A percentile compares a stretch with the other conserved stretches of the same genome.
phyloP scores from a whole-genome alignment of 192 early-diverging fungal genomes.

The Diversispora eburnea region DNA sequence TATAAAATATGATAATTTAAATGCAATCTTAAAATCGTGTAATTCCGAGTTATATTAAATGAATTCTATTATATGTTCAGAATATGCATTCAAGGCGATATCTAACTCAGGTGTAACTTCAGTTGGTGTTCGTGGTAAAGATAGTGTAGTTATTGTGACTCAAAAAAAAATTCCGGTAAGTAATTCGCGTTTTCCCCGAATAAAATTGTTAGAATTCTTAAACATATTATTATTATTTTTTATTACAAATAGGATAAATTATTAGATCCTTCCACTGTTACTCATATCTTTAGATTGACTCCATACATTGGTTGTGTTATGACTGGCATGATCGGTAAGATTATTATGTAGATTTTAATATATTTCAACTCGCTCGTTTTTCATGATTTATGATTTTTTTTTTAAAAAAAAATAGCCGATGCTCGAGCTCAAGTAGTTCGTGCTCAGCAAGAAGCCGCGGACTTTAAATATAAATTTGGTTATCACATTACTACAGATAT shows the following conservation, averaged over 20 bases:
- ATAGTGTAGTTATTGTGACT: conserved; percentile 90
- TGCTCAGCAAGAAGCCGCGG: conserved; percentile 92
- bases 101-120: conserved; percentile 94
- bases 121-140: conserved; percentile 93
- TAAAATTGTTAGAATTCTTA: not conserved
- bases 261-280: conserved; percentile 87
- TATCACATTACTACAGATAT: conserved; percentile 96
- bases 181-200: conserved; percentile 2
- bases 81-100: conserved; percentile 99
- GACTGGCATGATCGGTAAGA: conserved; percentile 86
- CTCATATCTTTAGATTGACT: conserved; percentile 91
- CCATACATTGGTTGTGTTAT: conserved; percentile 95
- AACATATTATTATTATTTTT: conserved; percentile 11
- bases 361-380: not conserved
- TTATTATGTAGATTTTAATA: conserved; percentile 9
- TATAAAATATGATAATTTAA: not conserved
- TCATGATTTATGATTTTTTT: not conserved
- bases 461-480: conserved; percentile 98
- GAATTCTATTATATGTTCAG: conserved; percentile 40
- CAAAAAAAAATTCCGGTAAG: conserved; percentile 94
- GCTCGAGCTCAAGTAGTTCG: conserved; percentile 90
- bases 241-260: conserved; percentile 77
- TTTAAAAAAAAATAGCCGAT: conserved; percentile 70
- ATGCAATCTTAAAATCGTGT: not conserved
- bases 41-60: not conserved